A percentile compares a stretch with the other conserved stretches of the same genome.
Conservation (phyloP, 495 filamentous ascomycete genomes). For the Corynascus novoguineensis region DNA sequence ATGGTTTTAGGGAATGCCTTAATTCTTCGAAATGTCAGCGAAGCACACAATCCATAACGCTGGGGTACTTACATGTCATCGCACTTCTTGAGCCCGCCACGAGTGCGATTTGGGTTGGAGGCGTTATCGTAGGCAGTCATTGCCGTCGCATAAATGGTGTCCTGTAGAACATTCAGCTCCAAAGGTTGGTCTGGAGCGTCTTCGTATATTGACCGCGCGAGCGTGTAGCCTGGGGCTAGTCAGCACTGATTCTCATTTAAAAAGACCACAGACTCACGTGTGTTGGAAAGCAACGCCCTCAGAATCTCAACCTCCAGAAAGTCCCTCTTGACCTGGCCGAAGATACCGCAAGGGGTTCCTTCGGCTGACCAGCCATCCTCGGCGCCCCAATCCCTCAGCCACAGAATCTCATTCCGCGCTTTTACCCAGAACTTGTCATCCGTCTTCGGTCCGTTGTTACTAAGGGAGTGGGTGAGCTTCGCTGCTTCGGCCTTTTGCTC, state of each 20-base stretch:
- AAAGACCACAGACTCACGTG: constrained; percentile 45
- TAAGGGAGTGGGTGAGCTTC: constrained; percentile 53
- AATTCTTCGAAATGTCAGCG: constrained; percentile 44
- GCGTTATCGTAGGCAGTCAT: constrained; percentile 81
- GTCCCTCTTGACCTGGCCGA: constrained; percentile 59
- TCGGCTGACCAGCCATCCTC: constrained; percentile 34
- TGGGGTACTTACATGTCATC: constrained; percentile 64
- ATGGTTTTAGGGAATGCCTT: constrained; percentile 64
- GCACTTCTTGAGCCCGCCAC: constrained; percentile 78
- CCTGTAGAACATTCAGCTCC: constrained; percentile 48
- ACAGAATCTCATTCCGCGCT: constrained; percentile 63
- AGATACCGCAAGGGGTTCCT: constrained; percentile 53
- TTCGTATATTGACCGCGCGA: constrained; percentile 68
- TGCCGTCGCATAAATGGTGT: constrained; percentile 60
- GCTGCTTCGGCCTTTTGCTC: constrained; percentile 62
- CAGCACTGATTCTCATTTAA: constrained; percentile 9
- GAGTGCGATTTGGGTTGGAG: constrained; percentile 77
- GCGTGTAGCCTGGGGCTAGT: constrained; percentile 53
- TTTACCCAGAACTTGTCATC: constrained; percentile 64
- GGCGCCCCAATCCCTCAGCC: constrained; percentile 75
- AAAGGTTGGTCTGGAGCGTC: constrained; percentile 49
- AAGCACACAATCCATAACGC: neutral
- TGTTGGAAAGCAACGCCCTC: constrained; percentile 63
- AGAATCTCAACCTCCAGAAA: constrained; percentile 70
- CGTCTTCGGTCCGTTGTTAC: constrained; percentile 47